A percentile compares a stretch with the other conserved stretches of the same genome.
Conservation (phyloP, 2,329 filamentous ascomycete species). For the Proliferodiscus dingleyae region DNA sequence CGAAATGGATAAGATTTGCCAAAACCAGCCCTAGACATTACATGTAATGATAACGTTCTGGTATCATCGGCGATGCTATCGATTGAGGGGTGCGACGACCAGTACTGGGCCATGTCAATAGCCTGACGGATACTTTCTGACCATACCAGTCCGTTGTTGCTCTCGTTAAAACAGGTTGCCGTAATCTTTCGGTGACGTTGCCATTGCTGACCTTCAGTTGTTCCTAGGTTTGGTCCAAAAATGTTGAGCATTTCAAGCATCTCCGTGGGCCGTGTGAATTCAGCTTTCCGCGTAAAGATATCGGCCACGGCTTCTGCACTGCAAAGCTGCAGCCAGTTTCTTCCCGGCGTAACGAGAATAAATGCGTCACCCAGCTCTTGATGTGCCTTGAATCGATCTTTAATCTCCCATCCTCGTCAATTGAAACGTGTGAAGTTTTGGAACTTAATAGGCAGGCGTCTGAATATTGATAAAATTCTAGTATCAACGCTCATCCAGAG, state of each 20-base stretch:
- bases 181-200: slow-evolving; percentile 38
- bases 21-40: slow-evolving; percentile 45
- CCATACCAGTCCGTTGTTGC: slow-evolving; percentile 36
- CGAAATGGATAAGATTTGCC: slow-evolving; percentile 20
- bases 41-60: too few species aligned
- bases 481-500: slow-evolving; percentile 3
- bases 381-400: too few species aligned
- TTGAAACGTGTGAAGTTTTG: not conserved
- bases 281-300: slow-evolving; percentile 6
- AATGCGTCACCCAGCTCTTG: slow-evolving; percentile 5
- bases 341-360: slow-evolving; percentile 4
- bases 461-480: too few species aligned
- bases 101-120: slow-evolving; percentile 27
- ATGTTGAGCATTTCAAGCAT: slow-evolving; percentile 21
- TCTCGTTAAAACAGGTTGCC: slow-evolving; percentile 39
- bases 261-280: slow-evolving; percentile 7
- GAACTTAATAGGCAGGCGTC: slow-evolving; percentile 4
- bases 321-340: slow-evolving; percentile 1
- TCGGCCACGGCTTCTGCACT: slow-evolving; percentile 7
- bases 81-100: slow-evolving; percentile 44
- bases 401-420: slow-evolving; percentile 1
- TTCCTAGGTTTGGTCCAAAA: slow-evolving; percentile 32
- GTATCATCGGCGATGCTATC: slow-evolving; percentile 42
- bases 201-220: slow-evolving; percentile 34
- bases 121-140: slow-evolving; percentile 30